A percentile compares a stretch with the other conserved stretches of the same genome.
Evolutionary conservation across 371 early-diverging fungal genomes (phyloP).

Genomic region (Mucor saturninus): DNA sequence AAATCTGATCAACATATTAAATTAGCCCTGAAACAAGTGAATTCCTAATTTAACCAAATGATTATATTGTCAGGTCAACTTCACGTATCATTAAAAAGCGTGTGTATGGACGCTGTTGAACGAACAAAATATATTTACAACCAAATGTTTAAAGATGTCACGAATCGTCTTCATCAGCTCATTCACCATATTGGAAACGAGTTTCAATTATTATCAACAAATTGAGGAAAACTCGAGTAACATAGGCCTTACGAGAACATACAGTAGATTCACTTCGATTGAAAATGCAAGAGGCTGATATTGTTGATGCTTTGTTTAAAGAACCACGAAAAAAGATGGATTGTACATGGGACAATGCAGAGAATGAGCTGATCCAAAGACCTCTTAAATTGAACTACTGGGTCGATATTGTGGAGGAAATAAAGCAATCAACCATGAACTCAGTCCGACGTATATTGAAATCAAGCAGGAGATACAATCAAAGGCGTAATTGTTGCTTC

Average conservation of each 20-base stretch:
- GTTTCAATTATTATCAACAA: slow-evolving; percentile 9
- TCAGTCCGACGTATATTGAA: slow-evolving; percentile 1
- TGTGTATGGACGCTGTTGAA: slow-evolving; percentile 19
- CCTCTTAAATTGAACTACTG: slow-evolving; percentile 21
- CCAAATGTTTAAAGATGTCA: slow-evolving; percentile 1
- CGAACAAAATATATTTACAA: slow-evolving; percentile 8
- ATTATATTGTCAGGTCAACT: slow-evolving; percentile 20
- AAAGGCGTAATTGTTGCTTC: background rate
- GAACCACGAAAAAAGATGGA: slow-evolving; percentile 1
- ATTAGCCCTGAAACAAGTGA: background rate
- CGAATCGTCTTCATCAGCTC: slow-evolving; percentile 11
- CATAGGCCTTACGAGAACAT: slow-evolving; percentile 12
- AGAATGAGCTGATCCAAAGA: slow-evolving; percentile 17
- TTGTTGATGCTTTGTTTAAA: slow-evolving; percentile 1
- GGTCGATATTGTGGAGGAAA: slow-evolving; percentile 17
- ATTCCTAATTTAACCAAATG: slow-evolving; percentile 15
- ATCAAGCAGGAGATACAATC: too few relatives aligned
- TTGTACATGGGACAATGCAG: slow-evolving; percentile 16
- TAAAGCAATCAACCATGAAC: slow-evolving; percentile 10
- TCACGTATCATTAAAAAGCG: slow-evolving; percentile 18
- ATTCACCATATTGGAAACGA: slow-evolving; percentile 6
- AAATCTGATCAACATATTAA: slow-evolving; percentile 8
- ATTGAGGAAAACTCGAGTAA: background rate
- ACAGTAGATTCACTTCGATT: slow-evolving; percentile 4
- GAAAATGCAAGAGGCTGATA: slow-evolving; percentile 9